phyloP scores from a whole-genome alignment of 495 filamentous ascomycete genomes.

The Aspergillus ostianus region DNA sequence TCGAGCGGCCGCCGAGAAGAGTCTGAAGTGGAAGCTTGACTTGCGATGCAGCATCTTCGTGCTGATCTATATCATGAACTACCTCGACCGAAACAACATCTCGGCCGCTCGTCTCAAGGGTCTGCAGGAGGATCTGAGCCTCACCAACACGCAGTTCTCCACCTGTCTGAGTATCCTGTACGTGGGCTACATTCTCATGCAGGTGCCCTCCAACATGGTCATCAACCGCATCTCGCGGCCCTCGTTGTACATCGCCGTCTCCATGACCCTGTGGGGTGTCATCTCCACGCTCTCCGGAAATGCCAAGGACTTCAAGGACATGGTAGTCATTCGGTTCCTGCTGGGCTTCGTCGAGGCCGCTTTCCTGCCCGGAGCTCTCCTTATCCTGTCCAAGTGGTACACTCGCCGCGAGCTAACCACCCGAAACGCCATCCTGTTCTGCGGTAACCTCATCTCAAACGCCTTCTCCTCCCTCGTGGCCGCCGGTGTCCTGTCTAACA shows the following conservation, averaged over 20 bases:
- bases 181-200: conserved; percentile 51
- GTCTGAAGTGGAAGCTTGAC: conserved; percentile 33
- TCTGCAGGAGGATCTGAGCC: conserved; percentile 45
- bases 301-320: conserved; percentile 52
- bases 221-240: conserved; percentile 48
- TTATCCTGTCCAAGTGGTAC: conserved; percentile 50
- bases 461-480: conserved; percentile 63
- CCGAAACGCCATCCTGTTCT: conserved; percentile 44
- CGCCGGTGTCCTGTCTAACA: conserved; percentile 42
- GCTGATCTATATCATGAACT: conserved; percentile 38
- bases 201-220: conserved; percentile 40
- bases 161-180: conserved; percentile 66
- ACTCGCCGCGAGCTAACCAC: conserved; percentile 42
- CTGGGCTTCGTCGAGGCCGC: conserved; percentile 59
- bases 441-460: conserved; percentile 52
- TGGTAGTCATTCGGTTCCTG: conserved; percentile 64
- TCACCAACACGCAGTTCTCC: conserved; percentile 50
- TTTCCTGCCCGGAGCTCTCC: conserved; percentile 42
- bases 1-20: conserved; percentile 25
- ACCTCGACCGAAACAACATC: conserved; percentile 53
- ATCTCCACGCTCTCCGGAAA: conserved; percentile 60
- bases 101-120: conserved; percentile 51
- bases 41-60: conserved; percentile 31
- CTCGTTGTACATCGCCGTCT: conserved; percentile 58
- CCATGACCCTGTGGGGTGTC: conserved; percentile 65